Evolutionary conservation across 2,329 filamentous ascomycete genomes (phyloP).

Genomic region (Curvularia sp.): DNA sequence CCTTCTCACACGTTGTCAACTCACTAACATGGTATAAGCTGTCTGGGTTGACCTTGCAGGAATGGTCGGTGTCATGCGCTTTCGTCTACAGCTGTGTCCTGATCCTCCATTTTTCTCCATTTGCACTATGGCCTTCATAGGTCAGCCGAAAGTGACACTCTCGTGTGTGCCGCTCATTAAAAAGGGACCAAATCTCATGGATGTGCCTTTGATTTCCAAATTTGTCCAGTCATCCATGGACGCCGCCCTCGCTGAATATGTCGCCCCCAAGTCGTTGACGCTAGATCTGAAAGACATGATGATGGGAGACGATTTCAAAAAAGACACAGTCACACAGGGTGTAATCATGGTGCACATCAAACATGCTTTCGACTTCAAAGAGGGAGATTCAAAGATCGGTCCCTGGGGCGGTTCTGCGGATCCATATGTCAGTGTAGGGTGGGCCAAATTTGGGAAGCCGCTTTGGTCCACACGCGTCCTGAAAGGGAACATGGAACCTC

Average conservation of each 20-base stretch:
- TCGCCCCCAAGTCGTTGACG: slow-evolving; percentile 77
- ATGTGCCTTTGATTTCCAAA: slow-evolving; percentile 75
- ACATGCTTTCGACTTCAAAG: slow-evolving; percentile 73
- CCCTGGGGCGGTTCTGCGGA: slow-evolving; percentile 69
- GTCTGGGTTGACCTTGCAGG: slow-evolving; percentile 80
- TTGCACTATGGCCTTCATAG: slow-evolving; percentile 76
- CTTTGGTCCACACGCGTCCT: slow-evolving; percentile 72
- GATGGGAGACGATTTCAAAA: slow-evolving; percentile 79
- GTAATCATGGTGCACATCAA: slow-evolving; percentile 72
- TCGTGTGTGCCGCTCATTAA: slow-evolving; percentile 75
- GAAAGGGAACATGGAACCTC: slow-evolving; percentile 69
- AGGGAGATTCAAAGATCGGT: slow-evolving; percentile 70
- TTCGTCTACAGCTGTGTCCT: slow-evolving; percentile 75
- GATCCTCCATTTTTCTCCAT: slow-evolving; percentile 80
- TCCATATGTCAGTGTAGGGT: slow-evolving; percentile 74
- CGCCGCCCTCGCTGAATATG: slow-evolving; percentile 76
- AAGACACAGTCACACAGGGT: slow-evolving; percentile 71
- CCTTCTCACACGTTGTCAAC: not conserved
- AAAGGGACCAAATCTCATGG: slow-evolving; percentile 75
- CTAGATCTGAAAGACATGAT: slow-evolving; percentile 80
- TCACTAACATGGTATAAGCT: slow-evolving; percentile 51
- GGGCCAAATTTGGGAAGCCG: slow-evolving; percentile 79
- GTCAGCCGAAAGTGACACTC: slow-evolving; percentile 75
- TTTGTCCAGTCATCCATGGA: slow-evolving; percentile 79
- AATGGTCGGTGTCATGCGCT: slow-evolving; percentile 72